Conservation (phyloP, 2,329 filamentous ascomycete species). For the Zasmidium citrigriseum region DNA sequence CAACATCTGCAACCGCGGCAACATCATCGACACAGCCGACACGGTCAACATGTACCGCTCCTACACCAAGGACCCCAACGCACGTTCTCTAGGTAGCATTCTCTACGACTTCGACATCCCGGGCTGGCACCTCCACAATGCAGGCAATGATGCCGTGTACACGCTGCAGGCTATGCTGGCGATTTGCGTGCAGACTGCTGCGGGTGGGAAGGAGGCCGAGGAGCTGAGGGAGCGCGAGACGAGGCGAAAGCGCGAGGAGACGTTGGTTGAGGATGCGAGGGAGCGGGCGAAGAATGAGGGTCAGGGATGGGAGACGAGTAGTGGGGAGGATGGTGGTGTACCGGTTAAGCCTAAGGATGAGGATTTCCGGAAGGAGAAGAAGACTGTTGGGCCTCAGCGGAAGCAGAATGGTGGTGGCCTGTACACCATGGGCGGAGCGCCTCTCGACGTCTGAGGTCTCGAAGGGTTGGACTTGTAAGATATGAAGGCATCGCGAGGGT, state of each 20-base stretch:
- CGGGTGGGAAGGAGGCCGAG: conserved; percentile 31
- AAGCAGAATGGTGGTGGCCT: conserved; percentile 11
- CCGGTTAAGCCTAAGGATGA: conserved; percentile 16
- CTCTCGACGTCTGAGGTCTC: conserved; percentile 23
- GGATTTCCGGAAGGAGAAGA: conserved; percentile 10
- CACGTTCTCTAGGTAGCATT: conserved; percentile 61
- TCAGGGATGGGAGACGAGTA: conserved; percentile 41
- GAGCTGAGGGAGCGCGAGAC: conserved; percentile 28
- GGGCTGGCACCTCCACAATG: conserved; percentile 37
- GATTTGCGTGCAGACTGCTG: conserved; percentile 53
- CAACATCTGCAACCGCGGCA: conserved; percentile 54
- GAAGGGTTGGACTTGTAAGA: background rate
- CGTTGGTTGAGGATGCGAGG: conserved; percentile 33
- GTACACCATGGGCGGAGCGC: conserved; percentile 26
- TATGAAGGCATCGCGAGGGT: background rate
- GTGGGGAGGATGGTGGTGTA: conserved; percentile 38
- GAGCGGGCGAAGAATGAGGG: conserved; percentile 42
- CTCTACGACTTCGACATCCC: conserved; percentile 70
- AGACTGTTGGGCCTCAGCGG: conserved; percentile 7
- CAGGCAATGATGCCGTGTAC: conserved; percentile 41
- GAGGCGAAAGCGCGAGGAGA: conserved; percentile 29
- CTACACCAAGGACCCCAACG: conserved; percentile 52
- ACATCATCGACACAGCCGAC: conserved; percentile 59
- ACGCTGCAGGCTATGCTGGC: conserved; percentile 61
- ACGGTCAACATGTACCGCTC: conserved; percentile 71